Conservation (phyloP, 1,139 yeast species). For the Saccharomycopsis phalli region DNA sequence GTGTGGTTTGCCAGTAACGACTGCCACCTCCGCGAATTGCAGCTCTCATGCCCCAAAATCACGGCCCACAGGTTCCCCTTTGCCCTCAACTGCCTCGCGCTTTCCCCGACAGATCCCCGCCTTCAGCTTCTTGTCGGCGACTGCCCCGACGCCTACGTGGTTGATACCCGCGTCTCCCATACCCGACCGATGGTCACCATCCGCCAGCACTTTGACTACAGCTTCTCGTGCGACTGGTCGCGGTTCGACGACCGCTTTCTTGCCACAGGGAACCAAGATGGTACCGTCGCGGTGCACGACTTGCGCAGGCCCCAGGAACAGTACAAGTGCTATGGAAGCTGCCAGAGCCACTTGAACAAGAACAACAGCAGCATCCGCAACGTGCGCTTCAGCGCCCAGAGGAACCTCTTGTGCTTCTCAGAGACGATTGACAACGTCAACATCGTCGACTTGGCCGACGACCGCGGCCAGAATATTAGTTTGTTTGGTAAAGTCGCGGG, state of each 20-base stretch:
- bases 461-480: constrained; percentile 39
- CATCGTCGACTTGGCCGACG: constrained; percentile 30
- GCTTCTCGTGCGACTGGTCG: constrained; percentile 57
- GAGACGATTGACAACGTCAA: constrained; percentile 57
- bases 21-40: constrained; percentile 34
- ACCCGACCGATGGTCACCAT: constrained; percentile 24
- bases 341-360: constrained; percentile 2
- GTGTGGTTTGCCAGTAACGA: constrained; percentile 43
- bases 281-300: constrained; percentile 49
- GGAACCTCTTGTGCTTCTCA: constrained; percentile 45
- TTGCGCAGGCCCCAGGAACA: constrained; percentile 27
- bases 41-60: constrained; percentile 27
- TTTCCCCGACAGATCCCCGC: constrained; percentile 31
- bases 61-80: constrained; percentile 30
- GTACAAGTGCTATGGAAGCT: constrained; percentile 2
- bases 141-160: constrained; percentile 33
- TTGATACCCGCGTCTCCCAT: constrained; percentile 34
- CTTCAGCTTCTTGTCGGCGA: constrained; percentile 47
- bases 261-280: constrained; percentile 56
- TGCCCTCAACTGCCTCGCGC: constrained; percentile 45
- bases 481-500: constrained; percentile 56
- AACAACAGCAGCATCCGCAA: constrained; percentile 40
- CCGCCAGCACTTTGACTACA: constrained; percentile 45
- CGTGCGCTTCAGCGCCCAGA: constrained; percentile 39
- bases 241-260: constrained; percentile 32